Percentiles rank a stretch among this genome's conserved stretches.
phyloP scores from a whole-genome alignment of 495 filamentous ascomycete species.

The Rostrohypoxylon terebratum region DNA sequence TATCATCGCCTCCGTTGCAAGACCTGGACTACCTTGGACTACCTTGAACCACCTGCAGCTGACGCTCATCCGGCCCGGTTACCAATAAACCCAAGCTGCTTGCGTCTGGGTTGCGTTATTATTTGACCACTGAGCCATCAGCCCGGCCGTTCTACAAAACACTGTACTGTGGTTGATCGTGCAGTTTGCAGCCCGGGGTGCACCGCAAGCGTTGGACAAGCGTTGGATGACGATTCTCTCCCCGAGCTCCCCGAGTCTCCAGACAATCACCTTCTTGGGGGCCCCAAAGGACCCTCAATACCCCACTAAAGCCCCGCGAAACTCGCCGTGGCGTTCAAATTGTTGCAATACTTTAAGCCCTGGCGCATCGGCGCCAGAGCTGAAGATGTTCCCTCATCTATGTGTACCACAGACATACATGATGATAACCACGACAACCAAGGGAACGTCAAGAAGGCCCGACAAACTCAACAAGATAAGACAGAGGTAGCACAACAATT shows the following conservation, averaged over 20 bases:
- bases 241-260: constrained; percentile 39
- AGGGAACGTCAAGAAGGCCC: constrained; percentile 26
- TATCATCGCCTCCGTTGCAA: constrained; percentile 44
- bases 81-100: constrained; percentile 29
- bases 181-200: constrained; percentile 31
- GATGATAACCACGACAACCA: constrained; percentile 29
- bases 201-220: constrained; percentile 28
- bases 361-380: constrained; percentile 51
- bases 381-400: constrained; percentile 40
- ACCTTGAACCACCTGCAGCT: constrained; percentile 37
- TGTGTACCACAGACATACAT: constrained; percentile 23
- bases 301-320: constrained; percentile 53
- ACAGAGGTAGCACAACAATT: not conserved
- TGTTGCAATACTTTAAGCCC: constrained; percentile 41
- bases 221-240: constrained; percentile 39
- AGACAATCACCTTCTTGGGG: constrained; percentile 29
- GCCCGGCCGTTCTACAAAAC: constrained; percentile 15
- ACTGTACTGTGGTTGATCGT: constrained; percentile 17
- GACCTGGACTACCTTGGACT: constrained; percentile 21
- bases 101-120: constrained; percentile 35
- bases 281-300: constrained; percentile 11
- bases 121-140: constrained; percentile 26
- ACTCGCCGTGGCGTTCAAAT: constrained; percentile 48
- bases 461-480: constrained; percentile 33
- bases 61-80: constrained; percentile 40